Evolutionary conservation across 345 rosid species (phyloP).

Genomic region (Alliaria petiolata): DNA sequence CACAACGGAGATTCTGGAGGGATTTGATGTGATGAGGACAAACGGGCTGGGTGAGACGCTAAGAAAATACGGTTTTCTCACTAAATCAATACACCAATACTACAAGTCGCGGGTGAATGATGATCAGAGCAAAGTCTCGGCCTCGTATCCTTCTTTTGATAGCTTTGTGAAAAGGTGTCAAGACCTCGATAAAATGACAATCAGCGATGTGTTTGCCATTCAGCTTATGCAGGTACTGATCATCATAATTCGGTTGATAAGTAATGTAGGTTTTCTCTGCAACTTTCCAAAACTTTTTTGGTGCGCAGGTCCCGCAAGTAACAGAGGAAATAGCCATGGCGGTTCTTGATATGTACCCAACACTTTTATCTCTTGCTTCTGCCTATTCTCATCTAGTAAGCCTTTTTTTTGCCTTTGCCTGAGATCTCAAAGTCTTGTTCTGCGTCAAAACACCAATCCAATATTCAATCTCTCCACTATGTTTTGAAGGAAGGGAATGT

Average conservation of each 20-base stretch:
- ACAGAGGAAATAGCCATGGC: slow-evolving; percentile 75
- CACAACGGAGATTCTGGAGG: slow-evolving; percentile 89
- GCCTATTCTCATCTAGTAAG: slow-evolving; percentile 87
- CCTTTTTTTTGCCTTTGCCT: slow-evolving; percentile 1
- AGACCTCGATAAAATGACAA: slow-evolving; percentile 77
- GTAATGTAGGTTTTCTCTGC: background rate
- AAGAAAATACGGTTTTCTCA: slow-evolving; percentile 72
- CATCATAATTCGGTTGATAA: background rate
- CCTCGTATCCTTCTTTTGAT: slow-evolving; percentile 49
- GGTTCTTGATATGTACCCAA: slow-evolving; percentile 77
- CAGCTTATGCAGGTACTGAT: slow-evolving; percentile 90
- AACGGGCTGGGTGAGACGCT: slow-evolving; percentile 63
- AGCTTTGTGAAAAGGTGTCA: slow-evolving; percentile 67
- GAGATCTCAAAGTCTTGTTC: background rate
- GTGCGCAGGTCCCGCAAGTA: slow-evolving; percentile 77
- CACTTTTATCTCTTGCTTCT: slow-evolving; percentile 68
- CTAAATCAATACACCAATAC: slow-evolving; percentile 60
- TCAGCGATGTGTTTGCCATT: slow-evolving; percentile 80
- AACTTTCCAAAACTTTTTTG: background rate
- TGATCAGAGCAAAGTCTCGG: slow-evolving; percentile 31
- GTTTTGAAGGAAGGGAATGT: slow-evolving; percentile 1
- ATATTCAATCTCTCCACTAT: background rate
- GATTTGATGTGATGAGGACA: slow-evolving; percentile 82
- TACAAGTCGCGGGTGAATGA: slow-evolving; percentile 41
- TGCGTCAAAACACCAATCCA: background rate